A percentile compares a stretch with the other conserved stretches of the same genome.
These are phyloP conservation scores for Pichia cephalocereana DNA, from an alignment of 805 yeast species.

Conservation along the genomic window DNA sequence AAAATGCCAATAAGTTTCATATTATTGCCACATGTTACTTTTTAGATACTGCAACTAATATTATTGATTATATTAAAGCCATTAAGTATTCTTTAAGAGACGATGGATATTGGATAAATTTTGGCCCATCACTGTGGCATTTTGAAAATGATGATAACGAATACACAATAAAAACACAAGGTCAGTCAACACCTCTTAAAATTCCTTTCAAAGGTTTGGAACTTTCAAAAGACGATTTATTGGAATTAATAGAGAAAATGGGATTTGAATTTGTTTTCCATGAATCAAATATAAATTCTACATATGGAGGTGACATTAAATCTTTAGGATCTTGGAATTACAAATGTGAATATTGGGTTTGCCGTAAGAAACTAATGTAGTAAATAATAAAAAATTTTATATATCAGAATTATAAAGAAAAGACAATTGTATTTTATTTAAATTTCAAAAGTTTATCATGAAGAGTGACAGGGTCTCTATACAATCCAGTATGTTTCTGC, in stretches of 20 bases:
- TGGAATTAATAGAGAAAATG: constrained; percentile 32
- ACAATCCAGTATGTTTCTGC: constrained; percentile 15
- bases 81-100: constrained; percentile 36
- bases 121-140: constrained; percentile 70
- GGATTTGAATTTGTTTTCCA: constrained; percentile 44
- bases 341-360: constrained; percentile 64
- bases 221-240: constrained; percentile 45
- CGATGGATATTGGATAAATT: constrained; percentile 51
- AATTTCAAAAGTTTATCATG: not conserved
- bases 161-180: constrained; percentile 19
- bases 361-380: constrained; percentile 16
- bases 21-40: constrained; percentile 49
- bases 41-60: constrained; percentile 53
- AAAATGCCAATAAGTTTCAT: constrained; percentile 33
- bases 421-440: not conserved
- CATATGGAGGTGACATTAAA: constrained; percentile 43
- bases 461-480: constrained; percentile 1
- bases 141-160: constrained; percentile 42
- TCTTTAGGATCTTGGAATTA: constrained; percentile 49
- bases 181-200: constrained; percentile 10
- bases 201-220: constrained; percentile 48
- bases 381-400: too few relatives aligned
- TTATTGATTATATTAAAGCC: constrained; percentile 46
- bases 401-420: too few relatives aligned
- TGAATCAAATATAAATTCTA: constrained; percentile 35